A percentile compares a stretch with the other conserved stretches of the same genome.
Conservation (phyloP, 495 filamentous ascomycete species). For the Filosporella fistucella region DNA sequence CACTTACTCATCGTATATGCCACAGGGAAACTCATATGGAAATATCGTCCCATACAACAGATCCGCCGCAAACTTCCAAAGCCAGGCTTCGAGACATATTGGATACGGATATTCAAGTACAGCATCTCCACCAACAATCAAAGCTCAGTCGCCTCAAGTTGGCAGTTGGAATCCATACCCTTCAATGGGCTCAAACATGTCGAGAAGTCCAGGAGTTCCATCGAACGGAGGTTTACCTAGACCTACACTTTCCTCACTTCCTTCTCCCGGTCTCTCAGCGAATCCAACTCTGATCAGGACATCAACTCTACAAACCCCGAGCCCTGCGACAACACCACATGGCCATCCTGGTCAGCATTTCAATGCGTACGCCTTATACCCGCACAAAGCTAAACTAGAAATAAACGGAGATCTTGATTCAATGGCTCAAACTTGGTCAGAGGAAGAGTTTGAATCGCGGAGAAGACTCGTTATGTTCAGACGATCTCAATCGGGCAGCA, state of each 20-base stretch:
- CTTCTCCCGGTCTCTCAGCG: conserved; percentile 20
- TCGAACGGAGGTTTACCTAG: conserved; percentile 37
- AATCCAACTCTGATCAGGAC: conserved; percentile 78
- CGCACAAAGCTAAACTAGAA: conserved; percentile 80
- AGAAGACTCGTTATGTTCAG: conserved; percentile 83
- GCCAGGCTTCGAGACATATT: conserved; percentile 36
- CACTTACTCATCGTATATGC: conserved; percentile 31
- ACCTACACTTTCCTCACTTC: conserved; percentile 30
- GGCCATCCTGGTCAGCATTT: conserved; percentile 41
- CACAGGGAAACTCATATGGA: conserved; percentile 26
- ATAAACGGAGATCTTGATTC: conserved; percentile 76
- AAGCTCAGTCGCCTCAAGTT: conserved; percentile 43
- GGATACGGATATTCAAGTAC: conserved; percentile 38
- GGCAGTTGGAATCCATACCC: conserved; percentile 39
- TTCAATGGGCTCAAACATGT: conserved; percentile 31
- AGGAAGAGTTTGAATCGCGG: conserved; percentile 70
- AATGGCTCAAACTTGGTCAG: conserved; percentile 76
- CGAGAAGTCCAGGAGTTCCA: conserved; percentile 32
- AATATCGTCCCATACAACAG: conserved; percentile 29
- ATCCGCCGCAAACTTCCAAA: conserved; percentile 28
- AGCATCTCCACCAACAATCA: conserved; percentile 28
- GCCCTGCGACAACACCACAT: conserved; percentile 37
- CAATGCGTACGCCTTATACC: conserved; percentile 79
- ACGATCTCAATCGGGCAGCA: conserved; percentile 70
- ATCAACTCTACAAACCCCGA: conserved; percentile 62